Percentiles rank a stretch among this genome's conserved stretches.
Evolutionary conservation across 2,329 filamentous ascomycete species (phyloP).

Genomic region (Sclerotinia spermophila): DNA sequence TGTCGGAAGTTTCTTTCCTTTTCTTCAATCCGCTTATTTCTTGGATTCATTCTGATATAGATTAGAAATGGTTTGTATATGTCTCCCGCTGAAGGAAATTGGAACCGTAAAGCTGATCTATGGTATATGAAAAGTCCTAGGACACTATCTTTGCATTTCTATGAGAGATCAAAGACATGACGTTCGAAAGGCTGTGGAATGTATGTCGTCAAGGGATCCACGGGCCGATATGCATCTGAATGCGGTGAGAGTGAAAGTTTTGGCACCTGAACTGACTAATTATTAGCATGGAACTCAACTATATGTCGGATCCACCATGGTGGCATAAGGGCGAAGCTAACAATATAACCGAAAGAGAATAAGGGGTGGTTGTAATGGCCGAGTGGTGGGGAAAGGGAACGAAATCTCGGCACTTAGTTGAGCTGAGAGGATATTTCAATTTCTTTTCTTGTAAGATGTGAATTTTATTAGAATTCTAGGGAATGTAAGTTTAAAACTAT

Average conservation of each 20-base stretch:
- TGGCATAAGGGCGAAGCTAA: neutral
- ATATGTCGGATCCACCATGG: neutral
- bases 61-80: neutral
- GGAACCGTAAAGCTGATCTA: neutral
- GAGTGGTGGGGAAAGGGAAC: neutral
- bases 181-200: no score
- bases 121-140: neutral
- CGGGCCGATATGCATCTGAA: neutral
- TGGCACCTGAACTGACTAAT: neutral
- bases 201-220: neutral
- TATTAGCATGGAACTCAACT: neutral
- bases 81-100: neutral
- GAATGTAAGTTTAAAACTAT: neutral
- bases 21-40: neutral
- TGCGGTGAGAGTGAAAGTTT: neutral
- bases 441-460: neutral
- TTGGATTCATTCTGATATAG: neutral
- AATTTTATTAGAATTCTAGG: neutral
- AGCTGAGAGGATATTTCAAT: no score
- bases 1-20: fast-evolving
- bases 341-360: neutral
- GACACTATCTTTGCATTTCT: fast-evolving
- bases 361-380: neutral
- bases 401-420: neutral
- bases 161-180: no score